These are phyloP conservation scores for Lactifluus pinguis DNA, from an alignment of 768 basidiomycete species.

Conservation along the genomic window DNA sequence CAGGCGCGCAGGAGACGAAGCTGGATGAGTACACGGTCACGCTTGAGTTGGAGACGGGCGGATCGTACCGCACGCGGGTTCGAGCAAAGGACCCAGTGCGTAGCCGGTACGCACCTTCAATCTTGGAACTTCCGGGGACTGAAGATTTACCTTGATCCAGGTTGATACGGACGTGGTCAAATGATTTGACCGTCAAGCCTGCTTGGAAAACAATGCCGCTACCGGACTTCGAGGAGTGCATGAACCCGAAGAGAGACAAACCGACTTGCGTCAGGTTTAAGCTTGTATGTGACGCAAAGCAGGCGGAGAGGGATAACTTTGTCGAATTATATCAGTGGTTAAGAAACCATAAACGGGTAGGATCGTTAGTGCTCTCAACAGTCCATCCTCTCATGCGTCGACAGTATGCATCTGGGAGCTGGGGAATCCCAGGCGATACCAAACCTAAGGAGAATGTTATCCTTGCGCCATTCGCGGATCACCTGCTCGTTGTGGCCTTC, in stretches of 20 bases:
- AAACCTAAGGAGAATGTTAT: neutral
- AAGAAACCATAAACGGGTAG: neutral
- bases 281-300: neutral
- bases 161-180: neutral
- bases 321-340: neutral
- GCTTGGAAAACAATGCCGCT: neutral
- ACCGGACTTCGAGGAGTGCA: neutral
- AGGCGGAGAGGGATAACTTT: neutral
- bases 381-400: neutral
- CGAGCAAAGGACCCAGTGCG: neutral
- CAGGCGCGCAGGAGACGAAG: too few relatives aligned
- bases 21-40: neutral
- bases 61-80: neutral
- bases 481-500: neutral
- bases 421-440: neutral
- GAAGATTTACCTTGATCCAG: neutral
- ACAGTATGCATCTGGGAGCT: neutral
- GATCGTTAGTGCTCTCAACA: neutral
- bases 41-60: neutral
- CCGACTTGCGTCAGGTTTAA: neutral
- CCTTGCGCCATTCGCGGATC: neutral
- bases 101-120: neutral
- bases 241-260: neutral
- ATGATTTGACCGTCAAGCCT: neutral
- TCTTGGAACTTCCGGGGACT: neutral